phyloP scores from a whole-genome alignment of 106 monocot species.

The Dendrobium huoshanense region DNA sequence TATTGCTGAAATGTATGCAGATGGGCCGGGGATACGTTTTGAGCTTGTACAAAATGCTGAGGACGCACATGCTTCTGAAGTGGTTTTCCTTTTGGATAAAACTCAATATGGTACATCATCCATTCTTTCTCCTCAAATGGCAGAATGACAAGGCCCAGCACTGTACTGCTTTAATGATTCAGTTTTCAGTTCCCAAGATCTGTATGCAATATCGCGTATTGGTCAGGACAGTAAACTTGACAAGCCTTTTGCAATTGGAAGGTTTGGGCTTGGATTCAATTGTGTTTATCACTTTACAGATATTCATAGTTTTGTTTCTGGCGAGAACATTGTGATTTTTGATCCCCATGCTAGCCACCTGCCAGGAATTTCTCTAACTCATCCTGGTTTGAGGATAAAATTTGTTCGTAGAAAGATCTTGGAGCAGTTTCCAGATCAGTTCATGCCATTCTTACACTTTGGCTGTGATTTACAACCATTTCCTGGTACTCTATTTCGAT shows the following conservation, averaged over 20 bases:
- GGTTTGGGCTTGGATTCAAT: constrained; percentile 99
- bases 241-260: constrained; percentile 87
- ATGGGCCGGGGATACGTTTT: constrained; percentile 98
- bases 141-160: constrained; percentile 99
- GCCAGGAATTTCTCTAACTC: constrained; percentile 93
- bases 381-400: constrained; percentile 88
- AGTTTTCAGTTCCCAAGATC: constrained; percentile 89
- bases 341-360: constrained; percentile 94
- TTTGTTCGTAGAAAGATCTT: constrained; percentile 79
- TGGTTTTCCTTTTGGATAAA: constrained; percentile 88
- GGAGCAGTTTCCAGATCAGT: constrained; percentile 99
- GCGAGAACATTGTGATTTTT: constrained; percentile 97
- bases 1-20: constrained; percentile 99
- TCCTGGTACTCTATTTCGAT: constrained; percentile 95
- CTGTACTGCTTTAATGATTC: constrained; percentile 97
- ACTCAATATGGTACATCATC: constrained; percentile 95
- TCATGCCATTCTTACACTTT: constrained; percentile 91
- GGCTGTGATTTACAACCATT: constrained; percentile 86
- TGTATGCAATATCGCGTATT: constrained; percentile 97
- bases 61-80: constrained; percentile 96
- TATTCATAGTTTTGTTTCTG: constrained; percentile 93
- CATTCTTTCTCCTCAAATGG: constrained; percentile 96
- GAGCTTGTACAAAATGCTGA: constrained; percentile 99
- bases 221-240: constrained; percentile 99
- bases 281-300: constrained; percentile 99